phyloP scores from a whole-genome alignment of 805 yeast genomes.

The Spathaspora sp. region DNA sequence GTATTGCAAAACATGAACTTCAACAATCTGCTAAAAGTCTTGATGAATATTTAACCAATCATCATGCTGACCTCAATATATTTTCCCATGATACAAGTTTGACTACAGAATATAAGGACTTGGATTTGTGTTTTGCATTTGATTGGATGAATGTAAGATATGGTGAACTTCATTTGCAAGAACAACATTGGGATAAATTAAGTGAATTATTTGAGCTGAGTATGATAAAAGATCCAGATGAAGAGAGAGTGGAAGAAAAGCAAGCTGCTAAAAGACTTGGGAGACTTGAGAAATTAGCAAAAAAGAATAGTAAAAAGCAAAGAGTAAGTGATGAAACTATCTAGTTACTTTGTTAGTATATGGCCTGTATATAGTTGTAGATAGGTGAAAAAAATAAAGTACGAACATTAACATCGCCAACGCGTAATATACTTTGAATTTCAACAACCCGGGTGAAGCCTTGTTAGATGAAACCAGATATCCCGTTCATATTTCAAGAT shows the following conservation, averaged over 20 bases:
- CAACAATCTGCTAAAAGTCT: slow-evolving; percentile 18
- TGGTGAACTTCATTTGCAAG: slow-evolving; percentile 8
- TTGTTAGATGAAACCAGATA: not conserved
- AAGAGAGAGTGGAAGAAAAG: slow-evolving; percentile 21
- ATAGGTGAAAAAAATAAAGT: not conserved
- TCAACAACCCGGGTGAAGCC: too few relatives aligned
- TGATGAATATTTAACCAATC: slow-evolving; percentile 23
- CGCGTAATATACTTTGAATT: too few relatives aligned
- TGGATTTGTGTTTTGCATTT: slow-evolving; percentile 37
- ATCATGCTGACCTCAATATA: slow-evolving; percentile 22
- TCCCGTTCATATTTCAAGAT: slow-evolving; percentile 19
- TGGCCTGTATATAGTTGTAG: not conserved
- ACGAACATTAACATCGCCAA: not conserved
- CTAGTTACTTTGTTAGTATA: slow-evolving; percentile 5
- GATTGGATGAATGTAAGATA: slow-evolving; percentile 34
- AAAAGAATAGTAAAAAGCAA: slow-evolving; percentile 17
- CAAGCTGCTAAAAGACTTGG: slow-evolving; percentile 25
- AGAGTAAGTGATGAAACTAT: slow-evolving; percentile 9
- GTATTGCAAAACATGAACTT: slow-evolving; percentile 21
- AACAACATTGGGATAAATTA: slow-evolving; percentile 13
- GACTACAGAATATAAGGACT: slow-evolving; percentile 19
- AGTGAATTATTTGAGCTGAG: slow-evolving; percentile 17
- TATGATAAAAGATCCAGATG: slow-evolving; percentile 17
- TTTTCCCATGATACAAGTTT: slow-evolving; percentile 9
- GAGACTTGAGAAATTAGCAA: slow-evolving; percentile 24